A percentile compares a stretch with the other conserved stretches of the same genome.
Evolutionary conservation across 352 stramenopile genomes (phyloP).

Genomic region (Globisporangium acanthophoron): DNA sequence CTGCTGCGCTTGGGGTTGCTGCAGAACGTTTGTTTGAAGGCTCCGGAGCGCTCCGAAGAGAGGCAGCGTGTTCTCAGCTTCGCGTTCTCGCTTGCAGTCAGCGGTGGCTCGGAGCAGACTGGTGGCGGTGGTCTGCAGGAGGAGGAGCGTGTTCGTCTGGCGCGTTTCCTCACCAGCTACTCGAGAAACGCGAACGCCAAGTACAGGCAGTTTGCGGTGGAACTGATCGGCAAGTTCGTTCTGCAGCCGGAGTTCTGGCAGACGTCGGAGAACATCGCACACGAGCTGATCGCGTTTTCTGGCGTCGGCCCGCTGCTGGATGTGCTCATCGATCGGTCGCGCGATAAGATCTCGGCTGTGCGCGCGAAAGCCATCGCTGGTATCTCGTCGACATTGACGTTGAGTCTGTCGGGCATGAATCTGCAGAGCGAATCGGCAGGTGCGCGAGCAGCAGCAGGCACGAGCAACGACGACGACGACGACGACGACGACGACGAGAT

Average conservation of each 20-base stretch:
- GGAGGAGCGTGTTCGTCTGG: slow-evolving; percentile 52
- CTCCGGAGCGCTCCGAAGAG: slow-evolving; percentile 67
- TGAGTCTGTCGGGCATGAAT: slow-evolving; percentile 36
- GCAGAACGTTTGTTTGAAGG: slow-evolving; percentile 75
- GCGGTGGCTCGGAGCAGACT: slow-evolving; percentile 10
- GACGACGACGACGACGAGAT: slow-evolving; percentile 10
- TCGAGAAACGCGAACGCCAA: slow-evolving; percentile 68
- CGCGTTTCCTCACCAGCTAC: slow-evolving; percentile 71
- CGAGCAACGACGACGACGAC: slow-evolving; percentile 22
- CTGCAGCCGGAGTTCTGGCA: slow-evolving; percentile 60
- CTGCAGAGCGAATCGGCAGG: slow-evolving; percentile 1
- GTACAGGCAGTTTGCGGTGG: slow-evolving; percentile 77
- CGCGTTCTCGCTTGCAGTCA: slow-evolving; percentile 34
- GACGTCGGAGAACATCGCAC: slow-evolving; percentile 14
- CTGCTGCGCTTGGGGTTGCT: slow-evolving; percentile 48
- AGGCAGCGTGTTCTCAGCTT: slow-evolving; percentile 59
- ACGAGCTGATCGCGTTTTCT: slow-evolving; percentile 36
- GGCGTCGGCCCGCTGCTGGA: slow-evolving; percentile 56
- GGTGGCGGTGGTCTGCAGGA: slow-evolving; percentile 26
- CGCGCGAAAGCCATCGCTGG: slow-evolving; percentile 77
- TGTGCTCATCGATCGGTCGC: slow-evolving; percentile 64
- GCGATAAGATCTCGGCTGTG: slow-evolving; percentile 75
- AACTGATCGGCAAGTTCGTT: slow-evolving; percentile 62
- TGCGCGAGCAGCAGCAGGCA: slow-evolving; percentile 5
- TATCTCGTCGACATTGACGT: slow-evolving; percentile 56